A percentile compares a stretch with the other conserved stretches of the same genome.
phyloP scores from a whole-genome alignment of 2,329 filamentous ascomycete species.

The Drechslerella coelobrocha region DNA sequence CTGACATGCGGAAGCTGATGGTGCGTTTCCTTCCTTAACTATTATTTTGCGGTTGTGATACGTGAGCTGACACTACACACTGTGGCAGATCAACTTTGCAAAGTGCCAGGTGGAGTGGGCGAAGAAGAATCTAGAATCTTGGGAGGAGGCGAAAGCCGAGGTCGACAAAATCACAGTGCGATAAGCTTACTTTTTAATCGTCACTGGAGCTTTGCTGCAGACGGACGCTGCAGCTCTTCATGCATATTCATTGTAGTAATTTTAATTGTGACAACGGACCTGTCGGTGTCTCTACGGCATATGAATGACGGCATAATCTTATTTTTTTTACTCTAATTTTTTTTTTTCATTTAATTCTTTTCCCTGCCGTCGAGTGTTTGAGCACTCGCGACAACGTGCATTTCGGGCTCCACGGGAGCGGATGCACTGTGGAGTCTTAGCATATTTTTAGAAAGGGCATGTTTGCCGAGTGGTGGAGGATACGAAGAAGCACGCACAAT shows the following conservation, averaged over 20 bases:
- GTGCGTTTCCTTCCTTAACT: constrained; percentile 65
- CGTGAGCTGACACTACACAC: constrained; percentile 5
- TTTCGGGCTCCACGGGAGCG: too few relatives aligned
- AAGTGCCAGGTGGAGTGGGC: constrained; percentile 95
- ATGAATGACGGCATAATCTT: neutral
- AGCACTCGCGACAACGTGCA: too few relatives aligned
- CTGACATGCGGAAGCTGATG: constrained; percentile 93
- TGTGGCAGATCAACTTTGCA: constrained; percentile 79
- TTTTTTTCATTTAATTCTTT: too few relatives aligned
- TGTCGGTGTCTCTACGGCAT: too few relatives aligned
- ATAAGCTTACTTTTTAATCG: too few relatives aligned
- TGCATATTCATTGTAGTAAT: neutral
- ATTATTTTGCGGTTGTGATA: constrained; percentile 19
- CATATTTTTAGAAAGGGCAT: too few relatives aligned
- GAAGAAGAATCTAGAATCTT: constrained; percentile 85
- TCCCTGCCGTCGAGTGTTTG: too few relatives aligned
- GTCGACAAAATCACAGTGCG: constrained; percentile 80
- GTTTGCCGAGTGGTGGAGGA: constrained; percentile 7
- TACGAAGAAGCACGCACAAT: neutral
- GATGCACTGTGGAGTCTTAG: too few relatives aligned
- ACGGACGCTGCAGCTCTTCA: too few relatives aligned
- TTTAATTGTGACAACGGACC: neutral
- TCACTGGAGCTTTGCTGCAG: too few relatives aligned
- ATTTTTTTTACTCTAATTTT: too few relatives aligned
- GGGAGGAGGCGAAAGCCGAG: constrained; percentile 87